Conservation (phyloP, 208 protist genomes). For the Vickermania ingenoplastis region DNA sequence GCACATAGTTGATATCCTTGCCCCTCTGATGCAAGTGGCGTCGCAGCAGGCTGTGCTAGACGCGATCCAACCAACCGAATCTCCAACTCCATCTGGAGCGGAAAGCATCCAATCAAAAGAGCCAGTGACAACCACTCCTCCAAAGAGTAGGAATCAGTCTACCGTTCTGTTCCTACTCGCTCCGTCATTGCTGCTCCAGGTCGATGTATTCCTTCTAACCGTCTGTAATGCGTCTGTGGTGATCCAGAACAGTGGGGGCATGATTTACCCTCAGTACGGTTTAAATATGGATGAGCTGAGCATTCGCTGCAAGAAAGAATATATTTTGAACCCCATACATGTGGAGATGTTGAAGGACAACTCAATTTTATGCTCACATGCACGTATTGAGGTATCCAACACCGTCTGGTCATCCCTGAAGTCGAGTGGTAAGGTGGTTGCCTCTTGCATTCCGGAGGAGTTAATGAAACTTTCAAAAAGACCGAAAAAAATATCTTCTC, state of each 20-base stretch:
- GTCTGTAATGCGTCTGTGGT: conserved; percentile 6
- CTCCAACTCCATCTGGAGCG: background rate
- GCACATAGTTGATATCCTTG: background rate
- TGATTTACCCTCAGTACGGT: conserved; percentile 5
- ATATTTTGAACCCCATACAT: conserved; percentile 11
- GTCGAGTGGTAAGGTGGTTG: background rate
- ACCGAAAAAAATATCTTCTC: background rate
- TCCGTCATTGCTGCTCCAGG: conserved; percentile 7
- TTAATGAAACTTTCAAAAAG: background rate
- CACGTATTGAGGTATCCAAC: background rate
- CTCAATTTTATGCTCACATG: conserved; percentile 1
- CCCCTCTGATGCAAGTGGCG: background rate
- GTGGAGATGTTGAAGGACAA: conserved; percentile 11
- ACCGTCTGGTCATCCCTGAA: background rate
- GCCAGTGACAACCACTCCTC: conserved; percentile 3
- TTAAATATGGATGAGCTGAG: conserved; percentile 18
- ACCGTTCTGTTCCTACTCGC: conserved; percentile 17
- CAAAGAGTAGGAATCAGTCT: too few relatives aligned
- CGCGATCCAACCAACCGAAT: background rate
- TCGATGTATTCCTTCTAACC: conserved; percentile 19
- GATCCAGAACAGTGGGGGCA: background rate
- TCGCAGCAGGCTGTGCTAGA: background rate
- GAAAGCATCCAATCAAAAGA: background rate
- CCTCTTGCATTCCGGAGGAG: conserved; percentile 5
- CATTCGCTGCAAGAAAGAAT: conserved; percentile 9